These are phyloP conservation scores for Lichtheimia ornata DNA, from an alignment of 371 early-diverging fungal species.

Conservation along the genomic window DNA sequence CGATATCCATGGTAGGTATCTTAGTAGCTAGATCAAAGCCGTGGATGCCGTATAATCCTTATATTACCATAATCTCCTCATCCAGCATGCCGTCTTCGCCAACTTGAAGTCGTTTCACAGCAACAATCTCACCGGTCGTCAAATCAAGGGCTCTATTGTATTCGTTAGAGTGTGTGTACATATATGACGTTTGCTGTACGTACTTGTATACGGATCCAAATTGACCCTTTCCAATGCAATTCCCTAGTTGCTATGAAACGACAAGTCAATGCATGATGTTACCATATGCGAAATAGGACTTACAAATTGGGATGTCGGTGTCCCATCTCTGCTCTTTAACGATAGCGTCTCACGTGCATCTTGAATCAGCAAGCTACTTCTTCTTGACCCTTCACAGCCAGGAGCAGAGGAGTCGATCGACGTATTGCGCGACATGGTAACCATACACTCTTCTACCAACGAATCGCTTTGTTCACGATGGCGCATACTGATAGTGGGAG, in stretches of 20 bases:
- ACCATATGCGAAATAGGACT: conserved; percentile 7
- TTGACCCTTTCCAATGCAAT: conserved; percentile 91
- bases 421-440: conserved; percentile 9
- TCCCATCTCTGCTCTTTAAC: conserved; percentile 51
- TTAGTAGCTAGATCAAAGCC: background rate
- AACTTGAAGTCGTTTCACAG: conserved; percentile 84
- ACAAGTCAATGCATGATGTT: too few relatives aligned
- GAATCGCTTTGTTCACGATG: conserved; percentile 2
- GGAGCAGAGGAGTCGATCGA: conserved; percentile 10
- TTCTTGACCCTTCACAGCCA: background rate
- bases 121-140: conserved; percentile 85
- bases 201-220: conserved; percentile 84
- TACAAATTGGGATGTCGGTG: conserved; percentile 54
- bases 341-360: conserved; percentile 44
- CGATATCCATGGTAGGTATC: background rate
- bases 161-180: background rate
- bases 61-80: conserved; percentile 41
- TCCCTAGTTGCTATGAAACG: conserved; percentile 71
- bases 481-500: conserved; percentile 13
- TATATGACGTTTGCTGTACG: too few relatives aligned
- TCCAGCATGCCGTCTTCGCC: conserved; percentile 64
- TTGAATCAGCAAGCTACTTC: conserved; percentile 4
- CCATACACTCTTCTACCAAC: conserved; percentile 1
- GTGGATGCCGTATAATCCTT: conserved; percentile 28
- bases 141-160: conserved; percentile 72